Base-by-base conservation (phyloP, 495 filamentous ascomycete species). In the Penicillium pancosmium region DNA sequence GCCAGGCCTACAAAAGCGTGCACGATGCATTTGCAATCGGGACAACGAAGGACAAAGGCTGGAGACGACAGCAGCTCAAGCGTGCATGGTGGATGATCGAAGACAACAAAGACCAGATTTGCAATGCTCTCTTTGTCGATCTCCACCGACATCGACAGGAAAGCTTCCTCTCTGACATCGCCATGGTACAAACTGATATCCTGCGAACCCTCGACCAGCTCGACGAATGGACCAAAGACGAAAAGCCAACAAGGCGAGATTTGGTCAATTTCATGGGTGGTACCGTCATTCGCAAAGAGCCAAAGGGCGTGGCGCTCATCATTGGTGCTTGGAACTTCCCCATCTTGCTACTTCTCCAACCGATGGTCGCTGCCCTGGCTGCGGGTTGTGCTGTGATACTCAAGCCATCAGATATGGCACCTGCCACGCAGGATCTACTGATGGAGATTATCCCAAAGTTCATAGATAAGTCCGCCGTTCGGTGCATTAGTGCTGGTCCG, bases 321-420 rank as follows among this genome's bases (percentile, higher is more conserved):
- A 93, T 97, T 67, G 92, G 92, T 66, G 82, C 91, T 38, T 97
- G 88, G 80, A 97, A 97, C 74, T 94, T 89, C 69, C 92, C 93
- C 2, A 61, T 93, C 53, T 83, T 88, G 62, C 80, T 96, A 2
- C 73, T 84, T 18, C 57, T 97, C 19, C 81, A 83, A 36, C 92
- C 93, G 18, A 68, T 96, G 41, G 76, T 95, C 48, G 93, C 91
- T 18, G 93, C 92, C 41, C 95, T 96, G 55, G 85, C 87, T 21
- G 91, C 92, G 11, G 93, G 93, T 34, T 93, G 90, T 68, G 88
- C 91, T 13, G 86, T 81, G 40, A 79, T 97, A 7, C 63, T 96
- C 59, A 97, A 97, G 73, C 92, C 92, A 10, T 90, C 86, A 4
- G 92, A 97, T 75, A 76, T 84, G 50, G 81, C 91, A 0, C 83